A percentile compares a stretch with the other conserved stretches of the same genome.
phyloP scores from a whole-genome alignment of 495 filamentous ascomycete species.

The Evansstolkia leycettana region DNA sequence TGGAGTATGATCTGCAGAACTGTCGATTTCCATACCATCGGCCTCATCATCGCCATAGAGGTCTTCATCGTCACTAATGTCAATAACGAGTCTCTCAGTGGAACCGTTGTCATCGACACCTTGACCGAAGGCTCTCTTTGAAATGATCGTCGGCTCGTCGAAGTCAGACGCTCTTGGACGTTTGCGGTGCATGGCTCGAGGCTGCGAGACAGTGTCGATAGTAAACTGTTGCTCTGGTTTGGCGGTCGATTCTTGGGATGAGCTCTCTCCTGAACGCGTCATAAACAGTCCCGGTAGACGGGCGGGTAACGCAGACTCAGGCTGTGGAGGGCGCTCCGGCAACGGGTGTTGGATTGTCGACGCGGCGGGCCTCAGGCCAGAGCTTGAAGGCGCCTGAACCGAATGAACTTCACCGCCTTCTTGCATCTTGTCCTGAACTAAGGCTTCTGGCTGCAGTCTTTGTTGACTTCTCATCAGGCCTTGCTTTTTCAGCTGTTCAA shows the following conservation, averaged over 20 bases:
- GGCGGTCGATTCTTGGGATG: constrained; percentile 1
- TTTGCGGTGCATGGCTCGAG: constrained; percentile 43
- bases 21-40: constrained; percentile 24
- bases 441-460: constrained; percentile 9
- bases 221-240: constrained; percentile 4
- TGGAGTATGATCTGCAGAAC: constrained; percentile 5
- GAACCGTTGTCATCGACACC: constrained; percentile 6
- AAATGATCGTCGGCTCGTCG: constrained; percentile 33
- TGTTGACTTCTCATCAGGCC: constrained; percentile 23
- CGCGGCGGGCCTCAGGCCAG: background rate
- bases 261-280: constrained; percentile 13
- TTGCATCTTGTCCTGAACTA: constrained; percentile 1
- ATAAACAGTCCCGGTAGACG: constrained; percentile 44
- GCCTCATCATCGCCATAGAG: constrained; percentile 31
- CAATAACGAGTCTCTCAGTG: constrained; percentile 44
- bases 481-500: constrained; percentile 37
- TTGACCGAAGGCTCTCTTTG: constrained; percentile 52
- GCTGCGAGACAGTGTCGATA: constrained; percentile 14
- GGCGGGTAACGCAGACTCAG: constrained; percentile 14
- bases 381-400: background rate
- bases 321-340: constrained; percentile 29
- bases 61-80: constrained; percentile 60
- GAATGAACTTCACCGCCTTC: constrained; percentile 1
- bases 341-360: constrained; percentile 26
- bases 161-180: constrained; percentile 83